Conservation (phyloP, 148 eudicot genomes). For the Hydrangea macrophylla region DNA sequence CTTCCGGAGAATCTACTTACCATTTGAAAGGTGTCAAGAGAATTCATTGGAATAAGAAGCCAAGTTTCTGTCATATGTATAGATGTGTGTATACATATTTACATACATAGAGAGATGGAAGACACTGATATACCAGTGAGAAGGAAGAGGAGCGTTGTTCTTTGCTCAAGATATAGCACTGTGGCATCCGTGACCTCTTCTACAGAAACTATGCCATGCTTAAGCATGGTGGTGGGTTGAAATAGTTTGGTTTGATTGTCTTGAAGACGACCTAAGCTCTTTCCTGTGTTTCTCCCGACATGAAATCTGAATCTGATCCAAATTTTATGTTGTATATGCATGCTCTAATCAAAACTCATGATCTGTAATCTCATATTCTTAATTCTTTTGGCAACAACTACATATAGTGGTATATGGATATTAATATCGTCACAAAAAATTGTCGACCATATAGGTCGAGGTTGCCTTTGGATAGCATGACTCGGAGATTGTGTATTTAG, state of each 20-base stretch:
- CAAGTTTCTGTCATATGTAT: too few relatives aligned
- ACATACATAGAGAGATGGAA: too few relatives aligned
- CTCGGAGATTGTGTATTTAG: background rate
- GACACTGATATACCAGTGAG: too few relatives aligned
- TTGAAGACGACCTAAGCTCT: background rate
- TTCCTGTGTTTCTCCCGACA: background rate
- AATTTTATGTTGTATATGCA: background rate
- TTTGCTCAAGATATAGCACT: conserved; percentile 27
- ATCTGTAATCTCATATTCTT: background rate
- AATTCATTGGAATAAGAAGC: too few relatives aligned
- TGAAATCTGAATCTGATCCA: background rate
- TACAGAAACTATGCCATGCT: conserved; percentile 3
- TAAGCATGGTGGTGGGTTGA: conserved; percentile 9
- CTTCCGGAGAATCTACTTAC: background rate
- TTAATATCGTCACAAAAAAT: background rate
- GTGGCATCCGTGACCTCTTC: conserved; percentile 33
- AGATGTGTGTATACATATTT: too few relatives aligned
- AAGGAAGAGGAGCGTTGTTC: conserved; percentile 37
- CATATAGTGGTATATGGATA: background rate
- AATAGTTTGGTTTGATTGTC: background rate
- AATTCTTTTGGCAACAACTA: background rate
- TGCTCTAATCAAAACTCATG: background rate
- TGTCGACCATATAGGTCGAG: background rate
- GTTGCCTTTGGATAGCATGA: background rate
- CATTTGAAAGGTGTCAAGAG: background rate